phyloP scores from a whole-genome alignment of 306 rosid species.

The Glycyrrhiza uralensis region DNA sequence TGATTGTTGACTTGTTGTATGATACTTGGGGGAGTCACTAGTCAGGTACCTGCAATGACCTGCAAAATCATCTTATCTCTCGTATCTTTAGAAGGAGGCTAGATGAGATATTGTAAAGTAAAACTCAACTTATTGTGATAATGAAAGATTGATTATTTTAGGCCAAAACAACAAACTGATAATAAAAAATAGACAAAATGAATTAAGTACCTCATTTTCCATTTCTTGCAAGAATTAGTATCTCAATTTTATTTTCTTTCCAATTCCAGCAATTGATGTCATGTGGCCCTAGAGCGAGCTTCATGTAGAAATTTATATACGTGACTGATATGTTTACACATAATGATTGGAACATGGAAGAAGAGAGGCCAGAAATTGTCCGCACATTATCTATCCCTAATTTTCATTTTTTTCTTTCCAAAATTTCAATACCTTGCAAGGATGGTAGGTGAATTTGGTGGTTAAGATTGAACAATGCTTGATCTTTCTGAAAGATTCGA shows the following conservation, averaged over 20 bases:
- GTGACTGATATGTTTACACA: not conserved
- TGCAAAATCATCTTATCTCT: conserved; percentile 10
- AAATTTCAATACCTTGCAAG: conserved; percentile 22
- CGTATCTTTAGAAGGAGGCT: not conserved
- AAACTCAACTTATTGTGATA: not conserved
- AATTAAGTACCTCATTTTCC: conserved; percentile 2
- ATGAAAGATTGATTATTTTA: conserved; percentile 20
- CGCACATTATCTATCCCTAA: not conserved
- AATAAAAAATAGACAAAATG: conserved; percentile 37
- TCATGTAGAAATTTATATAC: conserved; percentile 1
- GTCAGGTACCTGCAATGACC: conserved; percentile 24
- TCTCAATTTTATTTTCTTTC: conserved; percentile 21
- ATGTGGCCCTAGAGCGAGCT: conserved; percentile 12
- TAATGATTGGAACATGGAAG: conserved; percentile 22
- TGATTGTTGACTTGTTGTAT: not conserved
- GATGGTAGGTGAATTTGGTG: conserved; percentile 49
- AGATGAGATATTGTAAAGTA: conserved; percentile 20
- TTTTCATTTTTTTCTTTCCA: not conserved
- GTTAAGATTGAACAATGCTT: conserved; percentile 27
- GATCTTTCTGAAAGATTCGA: conserved; percentile 28
- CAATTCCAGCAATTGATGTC: conserved; percentile 33
- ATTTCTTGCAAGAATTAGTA: conserved; percentile 24
- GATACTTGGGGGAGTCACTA: not conserved
- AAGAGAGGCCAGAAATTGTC: conserved; percentile 3
- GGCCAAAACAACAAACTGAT: conserved; percentile 33